Conservation (phyloP, 192 early-diverging fungal species). For the Podila epigama region DNA sequence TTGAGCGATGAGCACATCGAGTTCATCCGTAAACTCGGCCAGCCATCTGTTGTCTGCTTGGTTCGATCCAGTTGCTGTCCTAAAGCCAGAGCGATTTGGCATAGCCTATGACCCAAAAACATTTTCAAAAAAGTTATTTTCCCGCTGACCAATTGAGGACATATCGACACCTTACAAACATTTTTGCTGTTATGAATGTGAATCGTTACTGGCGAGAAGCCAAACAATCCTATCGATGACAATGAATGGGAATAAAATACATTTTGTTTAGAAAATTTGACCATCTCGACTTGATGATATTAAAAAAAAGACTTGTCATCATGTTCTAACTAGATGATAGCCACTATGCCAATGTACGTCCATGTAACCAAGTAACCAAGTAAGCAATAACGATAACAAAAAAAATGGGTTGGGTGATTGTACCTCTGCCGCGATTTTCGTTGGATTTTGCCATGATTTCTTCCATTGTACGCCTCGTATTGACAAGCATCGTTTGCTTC, state of each 20-base stretch:
- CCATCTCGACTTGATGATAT: neutral
- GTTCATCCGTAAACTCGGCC: constrained; percentile 80
- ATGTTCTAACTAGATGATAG: neutral
- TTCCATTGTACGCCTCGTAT: constrained; percentile 64
- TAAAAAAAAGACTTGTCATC: neutral
- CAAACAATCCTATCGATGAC: constrained; percentile 18
- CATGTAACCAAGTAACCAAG: neutral
- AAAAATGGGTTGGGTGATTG: neutral
- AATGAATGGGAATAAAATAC: neutral
- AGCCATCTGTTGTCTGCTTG: constrained; percentile 64
- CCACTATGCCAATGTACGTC: neutral
- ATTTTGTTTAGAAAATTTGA: neutral
- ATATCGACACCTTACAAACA: no score
- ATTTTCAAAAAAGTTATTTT: neutral
- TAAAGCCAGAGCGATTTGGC: constrained; percentile 42
- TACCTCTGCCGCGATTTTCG: constrained; percentile 36
- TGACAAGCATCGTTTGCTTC: constrained; percentile 68
- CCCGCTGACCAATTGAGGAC: no score
- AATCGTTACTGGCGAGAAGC: constrained; percentile 31
- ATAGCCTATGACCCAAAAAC: constrained; percentile 14
- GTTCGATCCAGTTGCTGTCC: constrained; percentile 18
- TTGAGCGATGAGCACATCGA: constrained; percentile 94
- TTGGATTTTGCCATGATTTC: constrained; percentile 56
- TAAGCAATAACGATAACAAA: neutral
- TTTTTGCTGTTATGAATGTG: no score